Conservation (phyloP, 2,329 filamentous ascomycete species). For the Trichoderma simmonsii region DNA sequence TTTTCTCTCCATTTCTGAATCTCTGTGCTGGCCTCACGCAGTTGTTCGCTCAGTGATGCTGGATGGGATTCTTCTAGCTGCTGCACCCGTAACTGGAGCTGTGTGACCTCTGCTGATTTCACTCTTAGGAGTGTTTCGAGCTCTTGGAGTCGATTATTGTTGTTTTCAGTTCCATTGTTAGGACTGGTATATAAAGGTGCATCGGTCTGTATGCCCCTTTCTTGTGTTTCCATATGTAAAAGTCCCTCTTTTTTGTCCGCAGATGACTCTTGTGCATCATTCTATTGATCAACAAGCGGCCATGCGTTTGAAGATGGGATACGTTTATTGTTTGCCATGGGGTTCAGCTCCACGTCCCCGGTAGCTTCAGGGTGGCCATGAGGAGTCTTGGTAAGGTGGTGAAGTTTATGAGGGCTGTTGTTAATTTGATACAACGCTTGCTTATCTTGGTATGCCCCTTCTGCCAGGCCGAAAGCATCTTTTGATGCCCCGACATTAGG, state of each 20-base stretch:
- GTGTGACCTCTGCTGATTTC: constrained; percentile 45
- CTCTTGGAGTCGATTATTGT: constrained; percentile 48
- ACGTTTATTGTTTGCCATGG: neutral
- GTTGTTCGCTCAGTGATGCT: constrained; percentile 38
- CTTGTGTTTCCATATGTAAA: neutral
- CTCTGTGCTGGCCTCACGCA: constrained; percentile 38
- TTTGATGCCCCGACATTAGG: neutral
- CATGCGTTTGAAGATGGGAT: neutral
- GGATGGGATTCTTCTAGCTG: constrained; percentile 41
- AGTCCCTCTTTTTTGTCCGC: no score
- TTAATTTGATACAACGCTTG: neutral
- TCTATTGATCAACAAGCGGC: neutral
- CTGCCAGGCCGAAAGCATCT: neutral
- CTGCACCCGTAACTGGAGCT: constrained; percentile 46
- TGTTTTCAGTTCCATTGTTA: constrained; percentile 18
- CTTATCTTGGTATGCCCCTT: neutral
- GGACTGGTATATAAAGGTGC: no score
- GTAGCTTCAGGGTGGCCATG: neutral
- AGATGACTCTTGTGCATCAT: neutral
- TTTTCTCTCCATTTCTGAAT: constrained; percentile 49
- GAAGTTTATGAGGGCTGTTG: neutral
- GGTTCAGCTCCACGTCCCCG: neutral
- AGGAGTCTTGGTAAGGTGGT: neutral
- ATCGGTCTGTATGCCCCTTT: neutral
- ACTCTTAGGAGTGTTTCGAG: constrained; percentile 47